These are phyloP conservation scores for Coemansia nantahalensis DNA, from an alignment of 192 early-diverging fungal species.

Conservation along the genomic window DNA sequence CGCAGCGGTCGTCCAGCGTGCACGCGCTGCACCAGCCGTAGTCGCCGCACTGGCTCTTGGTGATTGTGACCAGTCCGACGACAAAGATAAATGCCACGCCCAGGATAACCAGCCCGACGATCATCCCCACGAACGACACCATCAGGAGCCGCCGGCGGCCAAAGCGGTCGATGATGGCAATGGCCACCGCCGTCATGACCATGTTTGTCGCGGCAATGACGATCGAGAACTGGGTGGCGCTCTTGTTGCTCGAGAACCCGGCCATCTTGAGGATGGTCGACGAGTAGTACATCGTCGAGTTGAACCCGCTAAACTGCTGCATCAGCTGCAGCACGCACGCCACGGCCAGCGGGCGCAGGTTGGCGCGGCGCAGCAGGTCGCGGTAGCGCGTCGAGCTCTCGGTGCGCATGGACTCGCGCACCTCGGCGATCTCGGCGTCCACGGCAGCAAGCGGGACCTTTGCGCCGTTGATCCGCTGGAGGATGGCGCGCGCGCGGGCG, in stretches of 20 bases:
- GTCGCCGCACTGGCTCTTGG: slow-evolving; percentile 37
- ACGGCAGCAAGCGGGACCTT: slow-evolving; percentile 51
- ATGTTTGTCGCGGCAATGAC: slow-evolving; percentile 58
- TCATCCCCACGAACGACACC: slow-evolving; percentile 47
- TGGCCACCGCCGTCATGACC: slow-evolving; percentile 79
- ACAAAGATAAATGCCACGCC: slow-evolving; percentile 53
- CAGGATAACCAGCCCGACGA: slow-evolving; percentile 33
- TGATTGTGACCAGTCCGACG: slow-evolving; percentile 51
- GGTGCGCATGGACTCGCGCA: slow-evolving; percentile 56
- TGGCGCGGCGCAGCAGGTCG: slow-evolving; percentile 58
- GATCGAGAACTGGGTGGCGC: slow-evolving; percentile 51
- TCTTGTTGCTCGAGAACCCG: slow-evolving; percentile 52
- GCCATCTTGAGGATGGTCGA: slow-evolving; percentile 53
- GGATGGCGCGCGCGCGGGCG: slow-evolving; percentile 54
- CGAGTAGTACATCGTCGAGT: slow-evolving; percentile 72
- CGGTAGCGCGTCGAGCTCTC: slow-evolving; percentile 46
- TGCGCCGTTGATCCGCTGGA: slow-evolving; percentile 36
- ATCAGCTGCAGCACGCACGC: slow-evolving; percentile 65
- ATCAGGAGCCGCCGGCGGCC: slow-evolving; percentile 69
- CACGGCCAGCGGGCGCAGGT: slow-evolving; percentile 59
- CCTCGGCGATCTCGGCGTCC: slow-evolving; percentile 51
- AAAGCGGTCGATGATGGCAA: slow-evolving; percentile 74
- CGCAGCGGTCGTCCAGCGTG: slow-evolving; percentile 36
- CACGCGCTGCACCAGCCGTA: slow-evolving; percentile 45
- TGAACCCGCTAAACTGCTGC: slow-evolving; percentile 76